Base-by-base conservation (phyloP, 768 basidiomycete species). In the Royoungia palumana region DNA sequence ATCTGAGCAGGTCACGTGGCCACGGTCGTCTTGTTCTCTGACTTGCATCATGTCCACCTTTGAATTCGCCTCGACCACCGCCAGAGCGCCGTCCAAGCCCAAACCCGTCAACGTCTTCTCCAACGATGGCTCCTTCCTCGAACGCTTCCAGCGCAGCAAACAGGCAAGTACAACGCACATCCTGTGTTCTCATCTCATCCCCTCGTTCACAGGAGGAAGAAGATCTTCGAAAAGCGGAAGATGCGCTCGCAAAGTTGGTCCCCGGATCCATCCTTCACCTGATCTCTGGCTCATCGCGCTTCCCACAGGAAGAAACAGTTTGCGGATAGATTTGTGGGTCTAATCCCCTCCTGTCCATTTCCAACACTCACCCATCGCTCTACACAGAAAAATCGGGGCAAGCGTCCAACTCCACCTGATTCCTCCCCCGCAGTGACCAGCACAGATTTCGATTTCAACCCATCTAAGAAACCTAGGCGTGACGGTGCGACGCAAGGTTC, bases 71-170 rank as follows among this genome's bases (percentile, higher is more conserved):
- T 56, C 60, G 17, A 32, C 55, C 9, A 47, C 58, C 17, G 27
- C 56, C 4, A 65, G 59, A 30, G 22, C 42, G 6, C 41, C 47
- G n/a, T 47, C 63, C 16, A 74, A 71, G 58, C 37, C 70, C 34
- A 82, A 79, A 55, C 69, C 75, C 12, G 69, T 72, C 41, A 86
- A 85, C 60, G 75, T 85, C 19, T 87, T 87, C 61, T 74, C 82
- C 46, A 78, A 85, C 61, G 84, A 85, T 56, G 84, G 84, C 8
- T 83, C 82, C 9, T 86, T 85, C 62, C 67, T 85, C 47, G 77
- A 85, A 55, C 75, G 82, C 10, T 76, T 85, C 58, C 79, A 82
- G 64, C 76, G 78, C 25, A 68, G 70, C 40, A 78, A 75, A 67
- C 75, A 73, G 77, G 84, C 80, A 54, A 39, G 70, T 56, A 19